Percentiles rank a stretch among this genome's conserved stretches.
Conservation (phyloP, 768 basidiomycete genomes). For the Termitomyces sp. region DNA sequence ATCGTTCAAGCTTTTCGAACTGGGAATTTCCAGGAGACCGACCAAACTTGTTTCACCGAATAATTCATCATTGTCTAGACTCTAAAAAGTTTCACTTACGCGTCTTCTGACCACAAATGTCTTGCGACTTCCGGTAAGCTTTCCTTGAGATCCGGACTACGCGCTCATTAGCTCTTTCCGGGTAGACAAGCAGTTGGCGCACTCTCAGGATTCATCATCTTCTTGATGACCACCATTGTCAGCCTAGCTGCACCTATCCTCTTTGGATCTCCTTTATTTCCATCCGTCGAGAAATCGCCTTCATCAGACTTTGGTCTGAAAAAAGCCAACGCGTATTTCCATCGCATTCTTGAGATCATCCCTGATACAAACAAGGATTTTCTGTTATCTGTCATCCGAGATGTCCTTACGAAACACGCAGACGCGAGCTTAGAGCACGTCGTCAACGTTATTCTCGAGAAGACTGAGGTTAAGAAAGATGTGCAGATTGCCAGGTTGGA, state of each 20-base stretch:
- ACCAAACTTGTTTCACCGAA: neutral
- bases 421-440: slow-evolving; percentile 50
- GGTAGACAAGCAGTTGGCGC: neutral
- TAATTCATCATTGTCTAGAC: too few relatives aligned
- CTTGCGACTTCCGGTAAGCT: neutral
- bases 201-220: neutral
- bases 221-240: neutral
- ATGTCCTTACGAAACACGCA: slow-evolving; percentile 31
- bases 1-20: neutral
- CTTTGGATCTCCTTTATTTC: neutral
- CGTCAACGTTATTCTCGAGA: slow-evolving; percentile 59
- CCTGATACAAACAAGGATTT: slow-evolving; percentile 65
- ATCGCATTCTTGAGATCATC: slow-evolving; percentile 61
- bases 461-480: slow-evolving; percentile 31
- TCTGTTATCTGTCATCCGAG: slow-evolving; percentile 42
- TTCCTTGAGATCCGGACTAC: neutral
- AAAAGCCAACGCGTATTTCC: slow-evolving; percentile 24
- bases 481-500: slow-evolving; percentile 19
- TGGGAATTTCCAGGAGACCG: neutral
- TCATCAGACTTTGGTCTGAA: neutral
- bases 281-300: neutral
- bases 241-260: slow-evolving; percentile 1
- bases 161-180: neutral
- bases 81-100: neutral
- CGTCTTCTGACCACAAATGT: neutral